Percentiles rank a stretch among this genome's conserved stretches.
These are phyloP conservation scores for Starmerella bombi DNA, from an alignment of 805 yeast genomes.

Conservation along the genomic window DNA sequence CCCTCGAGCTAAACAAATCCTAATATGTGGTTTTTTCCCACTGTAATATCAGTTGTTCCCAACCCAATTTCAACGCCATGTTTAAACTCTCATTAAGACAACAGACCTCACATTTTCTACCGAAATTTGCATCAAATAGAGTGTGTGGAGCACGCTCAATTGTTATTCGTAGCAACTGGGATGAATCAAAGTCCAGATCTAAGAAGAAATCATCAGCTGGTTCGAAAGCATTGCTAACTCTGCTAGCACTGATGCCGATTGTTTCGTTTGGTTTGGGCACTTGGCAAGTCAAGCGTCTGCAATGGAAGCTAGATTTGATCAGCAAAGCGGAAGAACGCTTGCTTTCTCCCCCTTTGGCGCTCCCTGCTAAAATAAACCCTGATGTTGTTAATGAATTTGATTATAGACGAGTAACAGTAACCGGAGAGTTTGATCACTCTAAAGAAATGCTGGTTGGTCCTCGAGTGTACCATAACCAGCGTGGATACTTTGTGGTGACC, in stretches of 20 bases:
- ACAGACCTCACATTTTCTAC: too few relatives aligned
- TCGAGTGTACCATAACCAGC: conserved; percentile 51
- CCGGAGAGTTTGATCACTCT: conserved; percentile 68
- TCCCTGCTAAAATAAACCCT: conserved; percentile 48
- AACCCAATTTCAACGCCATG: too few relatives aligned
- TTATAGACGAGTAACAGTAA: conserved; percentile 61
- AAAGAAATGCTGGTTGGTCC: conserved; percentile 92
- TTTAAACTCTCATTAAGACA: too few relatives aligned
- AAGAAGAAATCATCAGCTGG: conserved; percentile 1
- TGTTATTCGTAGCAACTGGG: conserved; percentile 17
- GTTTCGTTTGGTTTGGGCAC: conserved; percentile 75
- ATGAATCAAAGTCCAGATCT: conserved; percentile 16
- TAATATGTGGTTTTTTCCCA: too few relatives aligned
- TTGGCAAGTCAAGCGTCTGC: conserved; percentile 79
- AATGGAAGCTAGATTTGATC: conserved; percentile 79
- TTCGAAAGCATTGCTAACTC: conserved; percentile 27
- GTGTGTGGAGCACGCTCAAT: conserved; percentile 3
- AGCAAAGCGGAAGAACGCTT: conserved; percentile 72
- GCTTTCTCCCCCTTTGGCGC: conserved; percentile 53
- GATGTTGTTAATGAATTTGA: conserved; percentile 61
- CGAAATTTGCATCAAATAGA: neutral
- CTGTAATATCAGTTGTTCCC: too few relatives aligned
- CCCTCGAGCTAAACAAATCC: too few relatives aligned
- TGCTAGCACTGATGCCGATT: conserved; percentile 62
- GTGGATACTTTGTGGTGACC: conserved; percentile 69